Base-by-base conservation (phyloP, 1,284 basidiomycete genomes). In the Rhodotorula sp. region DNA sequence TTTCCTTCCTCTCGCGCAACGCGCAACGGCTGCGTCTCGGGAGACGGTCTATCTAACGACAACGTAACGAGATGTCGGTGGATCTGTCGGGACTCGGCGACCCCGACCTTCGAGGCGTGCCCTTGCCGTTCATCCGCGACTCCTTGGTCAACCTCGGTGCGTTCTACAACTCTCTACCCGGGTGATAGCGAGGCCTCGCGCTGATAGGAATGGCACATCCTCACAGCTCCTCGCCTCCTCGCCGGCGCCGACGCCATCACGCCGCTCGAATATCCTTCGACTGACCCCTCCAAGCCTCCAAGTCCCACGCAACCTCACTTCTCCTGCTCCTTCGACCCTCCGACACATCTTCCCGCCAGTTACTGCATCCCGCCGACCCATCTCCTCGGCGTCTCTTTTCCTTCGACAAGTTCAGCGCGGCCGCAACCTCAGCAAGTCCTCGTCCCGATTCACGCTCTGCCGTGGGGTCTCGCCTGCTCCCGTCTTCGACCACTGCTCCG, bases 161-260 rank as follows among this genome's bases (percentile, higher is more conserved):
- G 68, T n/a, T 15, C 30, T 2, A 4, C 8, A n/a, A 11, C 10
- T 39, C n/a, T 48, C 44, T 8, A 15, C 27, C 7, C 17, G 4
- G 22, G 20, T 6, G 29, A 20, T 24, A 8, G 9, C 29, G 6
- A 2, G 22, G 4, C 34, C 5, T 15, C 17, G 0, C 0, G 32
- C 19, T 13, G 27, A n/a, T 5, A n/a, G 32, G 0, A n/a, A 9
- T 20, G 47, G 10, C 1, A 4, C 29, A 22, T 39, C 7, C 22
- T 20, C 5, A 19, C 58, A 70, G 68, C 61, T 1, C 68, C 68
- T 13, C 64, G 64, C 9, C 30, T 70, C 2, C 48, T 70, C 29
- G 44, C 61, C 32, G 68, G 68, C 0, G 39, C n/a, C 48, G 55
- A 66, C 22, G n/a, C 57, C 48, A 22, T 62, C 20, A 32, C 22